A percentile compares a stretch with the other conserved stretches of the same genome.
Evolutionary conservation across 148 eudicot species (phyloP).

Genomic region (Vaccinium macrocarpon): DNA sequence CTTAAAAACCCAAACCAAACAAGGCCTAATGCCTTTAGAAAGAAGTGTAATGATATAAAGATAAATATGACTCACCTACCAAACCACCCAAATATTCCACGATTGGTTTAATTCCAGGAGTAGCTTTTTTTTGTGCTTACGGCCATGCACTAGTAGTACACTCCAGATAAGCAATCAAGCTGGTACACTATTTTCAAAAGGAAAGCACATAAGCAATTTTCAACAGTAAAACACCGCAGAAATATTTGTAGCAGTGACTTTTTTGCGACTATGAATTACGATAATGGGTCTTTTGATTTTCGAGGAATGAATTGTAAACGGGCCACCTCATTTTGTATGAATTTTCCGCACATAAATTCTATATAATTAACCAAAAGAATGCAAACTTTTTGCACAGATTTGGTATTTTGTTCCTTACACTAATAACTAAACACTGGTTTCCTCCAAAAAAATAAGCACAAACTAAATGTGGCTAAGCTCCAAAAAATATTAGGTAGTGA

Average conservation of each 20-base stretch:
- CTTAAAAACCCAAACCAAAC: no score
- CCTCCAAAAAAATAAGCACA: no score
- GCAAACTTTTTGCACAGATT: not conserved
- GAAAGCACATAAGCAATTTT: not conserved
- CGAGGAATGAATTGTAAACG: not conserved
- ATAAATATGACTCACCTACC: not conserved
- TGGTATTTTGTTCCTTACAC: not conserved
- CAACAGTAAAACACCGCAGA: not conserved
- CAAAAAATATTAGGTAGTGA: not conserved
- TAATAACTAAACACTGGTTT: not conserved
- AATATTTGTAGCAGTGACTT: not conserved
- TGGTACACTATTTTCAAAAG: not conserved
- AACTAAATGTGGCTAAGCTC: not conserved
- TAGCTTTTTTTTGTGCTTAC: not conserved
- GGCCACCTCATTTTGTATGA: not conserved
- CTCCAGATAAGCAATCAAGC: not conserved
- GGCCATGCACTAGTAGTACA: not conserved
- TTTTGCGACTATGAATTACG: not conserved
- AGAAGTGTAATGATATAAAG: not conserved
- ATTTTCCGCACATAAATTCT: not conserved
- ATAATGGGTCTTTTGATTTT: not conserved
- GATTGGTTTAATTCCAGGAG: not conserved
- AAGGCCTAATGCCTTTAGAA: not conserved
- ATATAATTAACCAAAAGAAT: not conserved
- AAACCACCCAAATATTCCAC: not conserved